Base-by-base conservation (phyloP, 2,329 filamentous ascomycete species). In the Pseudomassariella vexata region DNA sequence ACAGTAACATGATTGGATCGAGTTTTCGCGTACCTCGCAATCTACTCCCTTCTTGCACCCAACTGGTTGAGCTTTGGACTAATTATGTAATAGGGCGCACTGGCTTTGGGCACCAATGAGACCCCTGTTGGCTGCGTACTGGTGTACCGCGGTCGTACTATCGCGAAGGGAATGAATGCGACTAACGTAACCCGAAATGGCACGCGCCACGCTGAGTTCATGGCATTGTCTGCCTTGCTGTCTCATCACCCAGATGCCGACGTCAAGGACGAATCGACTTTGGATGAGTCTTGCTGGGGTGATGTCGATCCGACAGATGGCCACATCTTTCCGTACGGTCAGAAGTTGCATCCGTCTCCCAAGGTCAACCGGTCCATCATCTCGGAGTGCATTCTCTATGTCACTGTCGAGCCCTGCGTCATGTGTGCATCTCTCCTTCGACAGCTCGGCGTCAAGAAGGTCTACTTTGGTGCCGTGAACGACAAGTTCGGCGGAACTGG, bases 401-500 rank as follows among this genome's bases (percentile, higher is more conserved):
- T 98, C 29, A 98, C 92, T 0, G 90, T 98, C 33, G 94, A 98
- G 62, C 92, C 92, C 5, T 98, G 92, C 58, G 87, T 98, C 63
- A 98, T 98, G 92, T 98, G 92, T 55, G 92, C 92, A 9, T 94
- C 88, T 6, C 78, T 94, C 32, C 72, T 98, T 30, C 79, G 88
- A 31, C 94, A 98, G 59, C 82, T 94, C 43, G 76, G 79, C 10
- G 88, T 98, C 58, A 77, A 83, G 40, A 83, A 82, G 45, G 92
- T 98, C 19, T 96, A 90, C 59, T 98, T 92, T 58, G 94, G 92
- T 5, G 94, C 89, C 38, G 78, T 85, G 48, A 98, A 98, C 57
- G 92, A 98, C 63, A 85, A 94, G 36, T 98, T 98, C 63, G 92
- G 92, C 6, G 92, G 94, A 19, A 95, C 88, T 11, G 92, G 92